Conservation (phyloP, 805 yeast genomes). For the Brettanomyces naardenensis region DNA sequence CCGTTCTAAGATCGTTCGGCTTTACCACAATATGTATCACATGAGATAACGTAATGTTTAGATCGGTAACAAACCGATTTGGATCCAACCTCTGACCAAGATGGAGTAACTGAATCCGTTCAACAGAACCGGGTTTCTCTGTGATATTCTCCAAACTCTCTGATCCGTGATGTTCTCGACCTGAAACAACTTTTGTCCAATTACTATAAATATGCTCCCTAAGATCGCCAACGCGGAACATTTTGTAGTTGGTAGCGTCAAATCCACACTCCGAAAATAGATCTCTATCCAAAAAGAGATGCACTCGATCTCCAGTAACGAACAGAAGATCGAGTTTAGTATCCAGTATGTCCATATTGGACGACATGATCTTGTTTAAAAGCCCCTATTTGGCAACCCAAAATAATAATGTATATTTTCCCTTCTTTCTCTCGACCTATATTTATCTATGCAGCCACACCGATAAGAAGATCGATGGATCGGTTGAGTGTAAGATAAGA, state of each 20-base stretch:
- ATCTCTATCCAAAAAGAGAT: constrained; percentile 10
- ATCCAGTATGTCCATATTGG: constrained; percentile 6
- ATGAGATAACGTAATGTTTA: constrained; percentile 19
- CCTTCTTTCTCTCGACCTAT: too few species aligned
- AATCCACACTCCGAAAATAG: constrained; percentile 9
- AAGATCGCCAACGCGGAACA: constrained; percentile 21
- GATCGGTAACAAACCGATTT: constrained; percentile 11
- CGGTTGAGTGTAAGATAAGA: too few species aligned
- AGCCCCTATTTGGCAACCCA: too few species aligned
- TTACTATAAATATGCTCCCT: constrained; percentile 18
- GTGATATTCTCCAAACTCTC: constrained; percentile 9
- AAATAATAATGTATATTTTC: too few species aligned
- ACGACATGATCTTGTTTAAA: too few species aligned
- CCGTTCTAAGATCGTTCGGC: constrained; percentile 16
- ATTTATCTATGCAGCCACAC: too few species aligned
- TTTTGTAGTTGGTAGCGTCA: constrained; percentile 4
- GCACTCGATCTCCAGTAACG: constrained; percentile 16
- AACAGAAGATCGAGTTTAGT: constrained; percentile 14
- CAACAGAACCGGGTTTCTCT: constrained; percentile 12
- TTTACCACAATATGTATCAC: constrained; percentile 24
- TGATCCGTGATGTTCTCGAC: constrained; percentile 2
- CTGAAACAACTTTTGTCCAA: constrained; percentile 16
- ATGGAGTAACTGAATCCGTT: constrained; percentile 25
- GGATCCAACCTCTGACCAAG: constrained; percentile 24
- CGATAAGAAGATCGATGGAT: too few species aligned